Conservation (phyloP, 441 rosid species). For the Adansonia rubrostipa region DNA sequence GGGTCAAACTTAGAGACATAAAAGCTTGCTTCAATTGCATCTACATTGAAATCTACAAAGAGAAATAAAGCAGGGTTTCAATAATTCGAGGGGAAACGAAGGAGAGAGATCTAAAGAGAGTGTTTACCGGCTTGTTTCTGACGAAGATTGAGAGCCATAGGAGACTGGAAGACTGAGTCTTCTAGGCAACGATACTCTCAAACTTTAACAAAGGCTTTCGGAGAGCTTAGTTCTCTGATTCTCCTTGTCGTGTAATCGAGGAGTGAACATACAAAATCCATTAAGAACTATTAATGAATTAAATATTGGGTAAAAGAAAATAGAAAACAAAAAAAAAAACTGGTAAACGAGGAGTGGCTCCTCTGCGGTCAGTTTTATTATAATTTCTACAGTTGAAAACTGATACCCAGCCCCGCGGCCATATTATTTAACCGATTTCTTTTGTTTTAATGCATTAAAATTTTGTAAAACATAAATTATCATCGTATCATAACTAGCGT, state of each 20-base stretch:
- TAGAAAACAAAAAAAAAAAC: background rate
- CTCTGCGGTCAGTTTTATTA: slow-evolving; percentile 15
- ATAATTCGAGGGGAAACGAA: background rate
- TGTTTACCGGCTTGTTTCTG: slow-evolving; percentile 78
- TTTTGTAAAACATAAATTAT: too few species aligned
- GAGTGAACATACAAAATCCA: background rate
- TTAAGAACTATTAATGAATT: background rate
- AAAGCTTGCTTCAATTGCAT: background rate
- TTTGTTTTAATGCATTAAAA: too few species aligned
- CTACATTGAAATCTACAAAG: background rate
- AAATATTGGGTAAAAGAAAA: background rate
- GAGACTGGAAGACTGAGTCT: slow-evolving; percentile 27
- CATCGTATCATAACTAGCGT: too few species aligned
- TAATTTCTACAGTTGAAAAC: background rate
- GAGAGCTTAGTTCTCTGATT: slow-evolving; percentile 1
- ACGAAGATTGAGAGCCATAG: slow-evolving; percentile 94
- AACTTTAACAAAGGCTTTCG: background rate
- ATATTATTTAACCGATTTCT: background rate
- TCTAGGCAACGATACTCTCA: too few species aligned
- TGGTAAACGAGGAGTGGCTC: background rate
- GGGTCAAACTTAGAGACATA: background rate
- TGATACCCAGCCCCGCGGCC: background rate
- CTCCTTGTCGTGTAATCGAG: background rate
- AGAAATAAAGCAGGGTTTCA: background rate
- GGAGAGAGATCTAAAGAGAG: slow-evolving; percentile 16